These are phyloP conservation scores for Pseudopyricularia javanii DNA, from an alignment of 2,329 filamentous ascomycete species.

Conservation along the genomic window DNA sequence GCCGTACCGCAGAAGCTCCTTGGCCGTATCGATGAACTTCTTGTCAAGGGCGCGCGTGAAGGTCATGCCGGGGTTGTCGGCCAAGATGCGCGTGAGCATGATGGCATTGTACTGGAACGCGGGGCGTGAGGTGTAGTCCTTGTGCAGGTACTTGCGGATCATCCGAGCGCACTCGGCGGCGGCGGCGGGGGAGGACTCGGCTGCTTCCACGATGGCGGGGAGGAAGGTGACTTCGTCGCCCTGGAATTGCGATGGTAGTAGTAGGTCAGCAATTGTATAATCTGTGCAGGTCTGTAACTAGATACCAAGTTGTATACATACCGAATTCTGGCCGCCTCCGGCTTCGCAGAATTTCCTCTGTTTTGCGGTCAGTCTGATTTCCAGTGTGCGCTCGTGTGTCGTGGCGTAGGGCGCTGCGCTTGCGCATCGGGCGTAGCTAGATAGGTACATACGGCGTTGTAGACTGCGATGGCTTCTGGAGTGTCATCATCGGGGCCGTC, in stretches of 20 bases:
- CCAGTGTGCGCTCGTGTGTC: not conserved
- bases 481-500: constrained; percentile 33
- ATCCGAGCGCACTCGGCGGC: constrained; percentile 69
- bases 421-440: not conserved
- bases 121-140: constrained; percentile 51
- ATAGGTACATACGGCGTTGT: constrained; percentile 45
- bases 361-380: constrained; percentile 9
- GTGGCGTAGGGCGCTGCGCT: not conserved
- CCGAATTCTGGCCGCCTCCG: constrained; percentile 42
- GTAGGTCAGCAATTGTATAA: not conserved
- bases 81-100: constrained; percentile 86
- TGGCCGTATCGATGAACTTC: constrained; percentile 67
- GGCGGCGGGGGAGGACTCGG: constrained; percentile 81
- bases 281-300: not conserved
- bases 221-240: constrained; percentile 87
- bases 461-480: constrained; percentile 53
- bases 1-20: constrained; percentile 59
- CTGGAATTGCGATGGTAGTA: constrained; percentile 22
- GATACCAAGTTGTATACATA: constrained; percentile 21
- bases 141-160: constrained; percentile 72
- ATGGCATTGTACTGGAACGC: constrained; percentile 89
- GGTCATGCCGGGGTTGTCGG: constrained; percentile 78
- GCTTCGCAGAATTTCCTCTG: constrained; percentile 77
- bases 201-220: constrained; percentile 84
- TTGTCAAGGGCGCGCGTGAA: constrained; percentile 88